Base-by-base conservation (phyloP, 2,329 filamentous ascomycete species). In the Venturiaceae sp. region DNA sequence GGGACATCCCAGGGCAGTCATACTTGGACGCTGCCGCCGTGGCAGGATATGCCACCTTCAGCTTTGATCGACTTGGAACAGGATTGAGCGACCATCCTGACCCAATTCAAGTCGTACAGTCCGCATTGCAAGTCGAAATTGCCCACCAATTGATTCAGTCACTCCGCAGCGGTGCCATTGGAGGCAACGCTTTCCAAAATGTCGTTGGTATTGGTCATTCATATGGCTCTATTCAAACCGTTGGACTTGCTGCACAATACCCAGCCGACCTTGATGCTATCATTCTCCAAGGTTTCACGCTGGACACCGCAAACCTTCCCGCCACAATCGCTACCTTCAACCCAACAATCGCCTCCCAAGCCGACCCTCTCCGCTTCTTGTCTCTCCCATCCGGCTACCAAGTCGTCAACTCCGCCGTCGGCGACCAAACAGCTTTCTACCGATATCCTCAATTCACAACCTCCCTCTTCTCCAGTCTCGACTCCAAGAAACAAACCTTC, bases 281-380 rank as follows among this genome's bases (percentile, higher is more conserved):
- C 44, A 70, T 84, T 55, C 74, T 87, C 8, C 85, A 83, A 1
- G 84, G 84, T 1, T 87, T 82, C 69, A 60, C 60, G 19, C 60
- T 65, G 28, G 69, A 67, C 41, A 65, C 64, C 37, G 65, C 68
- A 62, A 68, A 69, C 58, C 55, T 66, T 33, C 59, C 66, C 47
- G 69, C 67, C 28, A 68, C 69, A 46, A 52, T 39, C 7, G 30
- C 44, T 16, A 53, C 67, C 65, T 58, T 61, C 62, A 53, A 60
- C 65, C 5, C 66, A 64, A 8, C 61, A 60, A 50, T 71, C 67
- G 63, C 63, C 67, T 57, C 67, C 66, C 1, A 47, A 53, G 1
- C 28, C 52, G 30, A 28, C 23, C 44, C 44, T 52, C 13, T 34
- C 14, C 37, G 32, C 39, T 33, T 39, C 44, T 21, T n/a, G 14